Conservation (phyloP, 345 rosid species). For the Aurinia saxatilis region DNA sequence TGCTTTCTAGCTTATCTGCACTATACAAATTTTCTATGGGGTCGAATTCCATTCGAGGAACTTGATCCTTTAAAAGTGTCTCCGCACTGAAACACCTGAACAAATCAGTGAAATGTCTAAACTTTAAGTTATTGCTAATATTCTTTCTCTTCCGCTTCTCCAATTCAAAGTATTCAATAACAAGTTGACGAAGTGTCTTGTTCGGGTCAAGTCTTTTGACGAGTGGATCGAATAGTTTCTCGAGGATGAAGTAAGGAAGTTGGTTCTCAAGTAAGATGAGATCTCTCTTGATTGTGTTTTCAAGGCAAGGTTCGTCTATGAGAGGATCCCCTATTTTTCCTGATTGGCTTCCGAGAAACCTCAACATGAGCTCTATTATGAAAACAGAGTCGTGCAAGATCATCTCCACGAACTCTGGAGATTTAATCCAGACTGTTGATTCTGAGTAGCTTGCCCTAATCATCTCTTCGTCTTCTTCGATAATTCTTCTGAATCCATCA, state of each 20-base stretch:
- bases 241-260: slow-evolving; percentile 20
- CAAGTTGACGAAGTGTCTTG: not conserved
- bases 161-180: not conserved
- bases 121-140: too few species aligned
- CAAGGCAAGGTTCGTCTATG: not conserved
- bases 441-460: slow-evolving; percentile 13
- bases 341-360: too few species aligned
- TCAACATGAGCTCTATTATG: too few species aligned
- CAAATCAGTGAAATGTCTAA: not conserved
- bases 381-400: not conserved
- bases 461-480: not conserved
- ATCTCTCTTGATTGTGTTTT: not conserved
- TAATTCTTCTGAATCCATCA: not conserved
- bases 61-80: not conserved
- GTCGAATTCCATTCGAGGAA: too few species aligned
- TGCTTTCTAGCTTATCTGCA: too few species aligned
- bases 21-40: too few species aligned
- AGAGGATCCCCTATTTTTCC: not conserved
- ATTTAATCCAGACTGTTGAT: not conserved
- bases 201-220: fast-evolving
- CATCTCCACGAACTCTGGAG: not conserved
- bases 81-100: not conserved
- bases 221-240: not conserved
- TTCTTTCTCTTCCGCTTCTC: too few species aligned
- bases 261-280: slow-evolving; percentile 23